Percentiles rank a stretch among this genome's conserved stretches.
Evolutionary conservation across 305 asterid species (phyloP).

Genomic region (Withania somnifera): DNA sequence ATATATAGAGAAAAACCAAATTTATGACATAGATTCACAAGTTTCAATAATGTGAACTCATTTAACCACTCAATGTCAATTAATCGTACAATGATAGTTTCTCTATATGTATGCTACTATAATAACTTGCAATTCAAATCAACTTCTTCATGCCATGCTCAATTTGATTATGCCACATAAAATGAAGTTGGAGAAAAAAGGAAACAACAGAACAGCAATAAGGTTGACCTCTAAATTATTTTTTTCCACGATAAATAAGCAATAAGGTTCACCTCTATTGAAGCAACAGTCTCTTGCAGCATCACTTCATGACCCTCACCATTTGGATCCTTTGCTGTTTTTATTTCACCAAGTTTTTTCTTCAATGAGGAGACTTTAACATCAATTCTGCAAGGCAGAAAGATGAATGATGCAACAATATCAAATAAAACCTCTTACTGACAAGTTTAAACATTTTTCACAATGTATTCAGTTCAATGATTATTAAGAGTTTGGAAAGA

Average conservation of each 20-base stretch:
- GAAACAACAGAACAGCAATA: not conserved
- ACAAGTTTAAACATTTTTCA: not conserved
- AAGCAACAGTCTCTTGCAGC: conserved; percentile 29
- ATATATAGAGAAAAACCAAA: too few species aligned
- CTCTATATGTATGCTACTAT: not conserved
- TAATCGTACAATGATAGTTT: not conserved
- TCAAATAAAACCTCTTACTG: not conserved
- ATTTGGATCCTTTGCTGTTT: conserved; percentile 26
- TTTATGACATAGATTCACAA: not conserved
- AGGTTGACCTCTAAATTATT: not conserved
- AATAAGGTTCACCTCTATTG: conserved; percentile 52
- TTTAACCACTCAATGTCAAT: not conserved
- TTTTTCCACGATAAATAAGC: not conserved
- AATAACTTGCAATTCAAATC: not conserved
- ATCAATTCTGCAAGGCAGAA: conserved; percentile 59
- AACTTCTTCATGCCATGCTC: not conserved
- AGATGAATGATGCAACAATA: not conserved
- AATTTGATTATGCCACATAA: not conserved
- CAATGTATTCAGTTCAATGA: not conserved
- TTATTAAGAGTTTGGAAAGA: not conserved
- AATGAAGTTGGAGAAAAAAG: not conserved
- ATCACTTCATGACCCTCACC: conserved; percentile 31
- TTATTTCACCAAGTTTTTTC: conserved; percentile 57
- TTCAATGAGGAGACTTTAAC: conserved; percentile 58
- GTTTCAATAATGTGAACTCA: not conserved